Base-by-base conservation (phyloP, 129 eudicot species). In the Calendula officinalis region DNA sequence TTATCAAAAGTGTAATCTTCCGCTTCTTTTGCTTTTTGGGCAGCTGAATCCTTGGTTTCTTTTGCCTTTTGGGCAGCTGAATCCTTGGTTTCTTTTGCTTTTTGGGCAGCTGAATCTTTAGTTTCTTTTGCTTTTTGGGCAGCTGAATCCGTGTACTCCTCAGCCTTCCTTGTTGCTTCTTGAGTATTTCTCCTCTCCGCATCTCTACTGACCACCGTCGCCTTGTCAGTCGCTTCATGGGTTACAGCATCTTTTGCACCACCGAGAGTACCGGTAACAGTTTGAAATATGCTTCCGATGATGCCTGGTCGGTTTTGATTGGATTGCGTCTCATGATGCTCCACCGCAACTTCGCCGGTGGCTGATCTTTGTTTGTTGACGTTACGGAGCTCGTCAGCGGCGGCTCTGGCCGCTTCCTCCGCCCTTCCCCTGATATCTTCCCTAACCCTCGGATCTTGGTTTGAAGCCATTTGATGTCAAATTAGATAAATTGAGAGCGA, bases 211-310 rank as follows among this genome's bases (percentile, higher is more conserved):
- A 40, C 62, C 4, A 62, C 71, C 8, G 27, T 17, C 2, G 78
- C 50, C 41, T 49, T 56, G 1, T 80, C 80, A 0, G 79, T 9
- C 4, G 84, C 58, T 22, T 83, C 87, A 0, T 78, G 77, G 8
- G 87, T 42, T 37, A 87, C 80, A 0, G 67, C 88, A 3, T 83
- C 90, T 44, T 83, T 87, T 6, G 87, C 87, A 51, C 86, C 72
- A n/a, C 72, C 95, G 36, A 78, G 49, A 1, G 90, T 81, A 12
- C 87, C 90, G 27, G 74, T 78, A 17, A 87, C 81, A 0, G 91
- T 51, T 50, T 59, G 72, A 16, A 81, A 38, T 6, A 87, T 61
- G 72, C 75, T 75, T 3, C 90, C 87, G 13, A 78, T 67, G 36
- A 77, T 76, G 7, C 79, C 83, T 0, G 78, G 62, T 0, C 78